Conservation (phyloP, 371 early-diverging fungal species). For the Phascolomyces articulosus region DNA sequence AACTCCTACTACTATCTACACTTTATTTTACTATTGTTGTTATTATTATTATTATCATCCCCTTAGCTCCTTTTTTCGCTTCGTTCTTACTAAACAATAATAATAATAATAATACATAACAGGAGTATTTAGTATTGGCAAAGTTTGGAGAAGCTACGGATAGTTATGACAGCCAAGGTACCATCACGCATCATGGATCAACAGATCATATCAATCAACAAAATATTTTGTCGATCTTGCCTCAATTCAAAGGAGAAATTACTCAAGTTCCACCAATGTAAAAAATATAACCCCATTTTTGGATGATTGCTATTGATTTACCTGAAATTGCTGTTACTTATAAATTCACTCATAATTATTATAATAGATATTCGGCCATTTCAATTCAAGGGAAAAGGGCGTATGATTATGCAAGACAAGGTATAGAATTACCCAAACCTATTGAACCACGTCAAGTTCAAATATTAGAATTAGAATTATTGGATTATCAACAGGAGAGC, state of each 20-base stretch:
- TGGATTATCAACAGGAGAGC: constrained; percentile 12
- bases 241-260: constrained; percentile 40
- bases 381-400: constrained; percentile 50
- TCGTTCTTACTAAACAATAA: neutral
- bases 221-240: constrained; percentile 24
- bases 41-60: too few relatives aligned
- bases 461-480: constrained; percentile 30
- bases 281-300: constrained; percentile 15
- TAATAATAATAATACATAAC: neutral
- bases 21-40: neutral
- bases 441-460: constrained; percentile 35
- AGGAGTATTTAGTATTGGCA: constrained; percentile 49
- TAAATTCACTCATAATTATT: neutral
- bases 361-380: constrained; percentile 49
- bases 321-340: neutral
- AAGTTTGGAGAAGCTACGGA: constrained; percentile 51
- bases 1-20: neutral
- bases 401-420: constrained; percentile 54
- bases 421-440: constrained; percentile 31
- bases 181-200: constrained; percentile 25
- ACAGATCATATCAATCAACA: constrained; percentile 31
- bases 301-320: constrained; percentile 10
- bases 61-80: neutral
- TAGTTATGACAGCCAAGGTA: constrained; percentile 50
- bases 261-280: constrained; percentile 56